Conservation (phyloP, 2,329 filamentous ascomycete species). For the Colletotrichum lini region DNA sequence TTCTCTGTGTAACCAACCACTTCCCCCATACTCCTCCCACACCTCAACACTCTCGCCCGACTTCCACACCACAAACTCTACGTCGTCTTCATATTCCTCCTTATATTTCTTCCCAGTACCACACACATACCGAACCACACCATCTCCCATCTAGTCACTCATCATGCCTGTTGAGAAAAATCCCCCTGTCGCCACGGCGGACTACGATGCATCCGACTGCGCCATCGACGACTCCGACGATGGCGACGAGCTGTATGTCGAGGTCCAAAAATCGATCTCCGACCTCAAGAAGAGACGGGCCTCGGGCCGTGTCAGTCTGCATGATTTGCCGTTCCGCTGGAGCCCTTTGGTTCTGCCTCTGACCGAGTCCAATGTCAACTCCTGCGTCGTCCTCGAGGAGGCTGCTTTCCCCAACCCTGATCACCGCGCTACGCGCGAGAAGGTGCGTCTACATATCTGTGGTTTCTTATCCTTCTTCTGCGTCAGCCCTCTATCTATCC, state of each 20-base stretch:
- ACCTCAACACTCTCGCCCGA: neutral
- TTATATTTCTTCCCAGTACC: neutral
- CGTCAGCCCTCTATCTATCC: neutral
- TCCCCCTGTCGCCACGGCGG: conserved; percentile 5
- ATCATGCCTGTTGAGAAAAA: conserved; percentile 32
- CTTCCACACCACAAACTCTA: neutral
- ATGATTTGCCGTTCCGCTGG: conserved; percentile 70
- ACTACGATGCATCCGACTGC: conserved; percentile 37
- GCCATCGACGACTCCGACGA: conserved; percentile 59
- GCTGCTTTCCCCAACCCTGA: conserved; percentile 65
- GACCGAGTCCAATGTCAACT: conserved; percentile 75
- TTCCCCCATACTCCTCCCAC: neutral
- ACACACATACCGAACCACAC: neutral
- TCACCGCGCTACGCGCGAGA: conserved; percentile 67
- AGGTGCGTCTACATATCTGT: conserved; percentile 57
- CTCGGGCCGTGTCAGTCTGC: conserved; percentile 54
- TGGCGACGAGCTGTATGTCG: conserved; percentile 54
- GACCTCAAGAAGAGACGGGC: conserved; percentile 55
- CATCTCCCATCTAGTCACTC: neutral
- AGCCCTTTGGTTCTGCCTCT: conserved; percentile 83
- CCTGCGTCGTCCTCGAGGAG: conserved; percentile 69
- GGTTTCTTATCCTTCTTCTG: neutral
- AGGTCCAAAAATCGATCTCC: conserved; percentile 57
- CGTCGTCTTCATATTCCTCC: neutral
- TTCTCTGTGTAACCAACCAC: conserved; percentile 24